Base-by-base conservation (phyloP, 192 early-diverging fungal species). In the Coemansia sp. region DNA sequence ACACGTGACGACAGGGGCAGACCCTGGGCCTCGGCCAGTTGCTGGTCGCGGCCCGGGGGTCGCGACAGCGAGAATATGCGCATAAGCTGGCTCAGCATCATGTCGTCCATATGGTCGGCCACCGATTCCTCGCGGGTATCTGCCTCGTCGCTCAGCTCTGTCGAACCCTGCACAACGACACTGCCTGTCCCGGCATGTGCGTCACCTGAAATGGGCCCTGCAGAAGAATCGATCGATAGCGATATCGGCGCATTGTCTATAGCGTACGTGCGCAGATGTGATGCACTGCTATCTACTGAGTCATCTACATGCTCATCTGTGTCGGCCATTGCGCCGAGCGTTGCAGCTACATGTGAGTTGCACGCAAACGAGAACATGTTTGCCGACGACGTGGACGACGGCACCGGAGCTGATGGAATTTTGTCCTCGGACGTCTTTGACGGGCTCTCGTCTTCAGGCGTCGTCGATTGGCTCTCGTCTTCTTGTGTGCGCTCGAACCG, bases 11-110 rank as follows among this genome's bases (percentile, higher is more conserved):
- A 70, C 13, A 80, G 57, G 23, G 77, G 77, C 48, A 80, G 58
- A 3, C 77, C 77, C 56, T 80, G 77, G 14, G 68, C 54, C 57
- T 80, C 77, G 23, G 77, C 77, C 61, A 80, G 35, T 57, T 73
- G 71, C 65, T 74, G 77, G 41, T 61, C 51, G 1, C 57, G 47
- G 65, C 41, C 45, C 2, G 70, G 70, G 35, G 71, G 65, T 14
- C 61, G 50, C 5, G 71, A 66, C 4, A 73, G 65, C 38, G 62
- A 61, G 57, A 80, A 80, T 11, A 80, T 66, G n/a, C 57, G 68
- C 59, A 69, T 55, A 3, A 80, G 56, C 11, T 73, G 71, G 47
- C 45, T 53, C 23, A 74, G 22, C 68, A 80, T 64, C 19, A 57
- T 55, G 41, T 69, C 54, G 0, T 68, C 66, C 53, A 45, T 24